These are phyloP conservation scores for Neolentinus lepideus DNA, from an alignment of 1,284 basidiomycete species.

Conservation along the genomic window DNA sequence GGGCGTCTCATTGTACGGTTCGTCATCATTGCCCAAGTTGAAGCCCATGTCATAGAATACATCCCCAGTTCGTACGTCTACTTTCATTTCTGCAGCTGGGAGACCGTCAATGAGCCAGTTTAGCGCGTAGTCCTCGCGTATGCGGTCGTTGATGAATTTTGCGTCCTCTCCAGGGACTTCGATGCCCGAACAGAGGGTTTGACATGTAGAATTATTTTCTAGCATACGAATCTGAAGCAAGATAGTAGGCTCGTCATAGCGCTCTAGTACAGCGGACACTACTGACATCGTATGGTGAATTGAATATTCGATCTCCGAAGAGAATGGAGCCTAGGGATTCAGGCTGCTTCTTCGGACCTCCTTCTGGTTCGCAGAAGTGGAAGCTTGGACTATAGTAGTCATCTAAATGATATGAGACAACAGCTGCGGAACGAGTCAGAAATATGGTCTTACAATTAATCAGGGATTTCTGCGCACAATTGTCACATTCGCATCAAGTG, in stretches of 20 bases:
- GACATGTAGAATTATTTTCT: slow-evolving; percentile 67
- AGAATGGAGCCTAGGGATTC: slow-evolving; percentile 91
- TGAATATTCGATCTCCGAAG: slow-evolving; percentile 94
- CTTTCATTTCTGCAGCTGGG: slow-evolving; percentile 89
- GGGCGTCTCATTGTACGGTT: slow-evolving; percentile 46
- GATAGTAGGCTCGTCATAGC: slow-evolving; percentile 8
- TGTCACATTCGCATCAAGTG: background rate
- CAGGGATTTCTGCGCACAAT: slow-evolving; percentile 12
- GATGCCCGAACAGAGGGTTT: slow-evolving; percentile 59
- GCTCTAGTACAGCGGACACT: slow-evolving; percentile 2
- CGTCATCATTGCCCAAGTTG: slow-evolving; percentile 68
- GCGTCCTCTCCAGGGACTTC: slow-evolving; percentile 67
- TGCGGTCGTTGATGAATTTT: slow-evolving; percentile 87
- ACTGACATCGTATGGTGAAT: slow-evolving; percentile 80
- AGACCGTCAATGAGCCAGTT: slow-evolving; percentile 96
- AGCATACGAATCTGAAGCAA: slow-evolving; percentile 66
- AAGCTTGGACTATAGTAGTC: slow-evolving; percentile 87
- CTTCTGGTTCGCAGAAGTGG: slow-evolving; percentile 81
- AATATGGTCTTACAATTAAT: slow-evolving; percentile 17
- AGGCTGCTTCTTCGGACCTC: slow-evolving; percentile 72
- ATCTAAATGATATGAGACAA: slow-evolving; percentile 32
- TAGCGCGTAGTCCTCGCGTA: slow-evolving; percentile 88
- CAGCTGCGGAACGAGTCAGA: slow-evolving; percentile 11
- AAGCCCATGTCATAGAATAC: slow-evolving; percentile 88
- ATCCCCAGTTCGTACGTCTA: slow-evolving; percentile 70